A percentile compares a stretch with the other conserved stretches of the same genome.
These are phyloP conservation scores for Pseudomonodictys pantanalensis DNA, from an alignment of 495 filamentous ascomycete genomes.

Conservation along the genomic window DNA sequence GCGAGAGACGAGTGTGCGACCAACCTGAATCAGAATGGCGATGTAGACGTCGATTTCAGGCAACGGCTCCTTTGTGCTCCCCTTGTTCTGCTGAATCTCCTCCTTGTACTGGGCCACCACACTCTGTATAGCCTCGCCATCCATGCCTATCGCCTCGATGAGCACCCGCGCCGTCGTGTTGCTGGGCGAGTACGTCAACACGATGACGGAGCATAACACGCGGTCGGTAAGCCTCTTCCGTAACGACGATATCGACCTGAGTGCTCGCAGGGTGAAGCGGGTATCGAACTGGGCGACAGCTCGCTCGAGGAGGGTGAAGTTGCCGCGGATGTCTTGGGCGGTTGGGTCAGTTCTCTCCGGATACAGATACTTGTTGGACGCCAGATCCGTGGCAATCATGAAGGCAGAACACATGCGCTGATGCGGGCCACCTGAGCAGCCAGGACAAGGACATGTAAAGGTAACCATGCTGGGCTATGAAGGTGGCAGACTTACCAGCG, in stretches of 20 bases:
- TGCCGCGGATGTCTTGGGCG: slow-evolving; percentile 81
- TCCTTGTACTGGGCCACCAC: slow-evolving; percentile 56
- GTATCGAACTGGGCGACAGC: slow-evolving; percentile 92
- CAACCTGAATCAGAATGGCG: slow-evolving; percentile 61
- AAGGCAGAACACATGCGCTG: slow-evolving; percentile 23
- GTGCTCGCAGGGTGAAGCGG: slow-evolving; percentile 86
- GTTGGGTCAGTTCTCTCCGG: slow-evolving; percentile 28
- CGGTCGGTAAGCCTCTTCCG: slow-evolving; percentile 73
- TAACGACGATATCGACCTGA: slow-evolving; percentile 91
- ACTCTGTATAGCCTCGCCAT: slow-evolving; percentile 54
- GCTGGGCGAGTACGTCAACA: slow-evolving; percentile 69
- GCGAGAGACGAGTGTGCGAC: neutral
- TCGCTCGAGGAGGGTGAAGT: slow-evolving; percentile 85
- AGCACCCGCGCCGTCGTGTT: slow-evolving; percentile 66
- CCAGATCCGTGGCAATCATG: slow-evolving; percentile 21
- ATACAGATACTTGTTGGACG: slow-evolving; percentile 20
- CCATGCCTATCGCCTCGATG: slow-evolving; percentile 62
- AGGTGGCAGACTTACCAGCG: slow-evolving; percentile 24
- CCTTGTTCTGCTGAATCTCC: slow-evolving; percentile 61
- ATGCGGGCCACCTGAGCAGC: slow-evolving; percentile 6
- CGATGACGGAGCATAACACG: slow-evolving; percentile 54
- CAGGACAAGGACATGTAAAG: slow-evolving; percentile 19
- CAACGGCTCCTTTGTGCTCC: slow-evolving; percentile 64
- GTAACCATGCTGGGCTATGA: slow-evolving; percentile 15
- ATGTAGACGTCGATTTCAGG: slow-evolving; percentile 93